phyloP scores from a whole-genome alignment of 2,329 filamentous ascomycete species.

The Colletotrichum truncatum region DNA sequence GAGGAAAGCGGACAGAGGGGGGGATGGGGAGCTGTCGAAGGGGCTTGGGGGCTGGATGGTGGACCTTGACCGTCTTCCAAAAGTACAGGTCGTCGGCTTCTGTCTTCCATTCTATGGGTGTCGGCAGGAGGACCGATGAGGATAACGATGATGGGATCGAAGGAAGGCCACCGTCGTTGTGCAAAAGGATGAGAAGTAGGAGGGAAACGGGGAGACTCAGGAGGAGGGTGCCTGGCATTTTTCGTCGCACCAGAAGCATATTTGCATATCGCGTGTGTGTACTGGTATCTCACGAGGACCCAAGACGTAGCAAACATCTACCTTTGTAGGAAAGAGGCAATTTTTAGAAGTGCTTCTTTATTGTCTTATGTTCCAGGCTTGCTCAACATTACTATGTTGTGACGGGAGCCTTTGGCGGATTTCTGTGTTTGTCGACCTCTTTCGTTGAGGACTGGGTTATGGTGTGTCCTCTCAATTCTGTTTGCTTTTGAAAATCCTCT shows the following conservation, averaged over 20 bases:
- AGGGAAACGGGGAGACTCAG: constrained; percentile 11
- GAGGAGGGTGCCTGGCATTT: not conserved
- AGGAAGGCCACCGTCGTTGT: not conserved
- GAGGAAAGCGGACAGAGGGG: constrained; percentile 39
- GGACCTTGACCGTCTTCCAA: constrained; percentile 33
- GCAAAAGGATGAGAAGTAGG: constrained; percentile 16
- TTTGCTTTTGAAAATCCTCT: too few species aligned
- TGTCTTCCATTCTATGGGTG: constrained; percentile 4
- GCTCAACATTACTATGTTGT: too few species aligned
- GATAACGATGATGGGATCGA: not conserved
- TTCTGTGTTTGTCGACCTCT: not conserved
- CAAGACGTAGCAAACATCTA: too few species aligned
- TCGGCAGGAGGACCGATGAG: not conserved
- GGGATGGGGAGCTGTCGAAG: constrained; percentile 42
- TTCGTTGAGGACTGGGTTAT: too few species aligned
- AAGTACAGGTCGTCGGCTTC: constrained; percentile 6
- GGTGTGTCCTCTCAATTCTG: not conserved
- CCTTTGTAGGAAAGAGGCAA: too few species aligned
- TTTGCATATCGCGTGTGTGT: too few species aligned
- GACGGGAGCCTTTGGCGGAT: constrained; percentile 36
- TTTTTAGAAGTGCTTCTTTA: too few species aligned
- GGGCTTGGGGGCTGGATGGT: constrained; percentile 32
- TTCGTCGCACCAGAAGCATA: not conserved
- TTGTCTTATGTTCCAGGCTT: too few species aligned
- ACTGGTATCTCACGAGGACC: too few species aligned